These are phyloP conservation scores for Suillus cothurnatus DNA, from an alignment of 768 basidiomycete species.

Conservation along the genomic window DNA sequence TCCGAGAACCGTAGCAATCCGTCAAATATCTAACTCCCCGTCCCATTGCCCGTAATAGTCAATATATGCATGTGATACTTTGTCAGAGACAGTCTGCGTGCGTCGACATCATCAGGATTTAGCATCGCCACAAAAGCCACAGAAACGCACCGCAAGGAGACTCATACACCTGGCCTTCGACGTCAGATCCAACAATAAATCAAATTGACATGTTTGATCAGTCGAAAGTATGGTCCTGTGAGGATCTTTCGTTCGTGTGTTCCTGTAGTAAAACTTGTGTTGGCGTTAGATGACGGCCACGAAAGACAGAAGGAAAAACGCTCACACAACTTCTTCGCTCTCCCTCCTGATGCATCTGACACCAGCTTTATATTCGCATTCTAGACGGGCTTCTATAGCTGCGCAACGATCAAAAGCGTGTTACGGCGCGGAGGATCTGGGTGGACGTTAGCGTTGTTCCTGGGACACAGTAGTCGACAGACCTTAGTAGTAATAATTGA, in stretches of 20 bases:
- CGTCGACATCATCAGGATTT: not conserved
- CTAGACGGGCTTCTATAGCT: constrained; percentile 80
- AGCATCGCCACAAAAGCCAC: not conserved
- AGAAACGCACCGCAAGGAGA: constrained; percentile 71
- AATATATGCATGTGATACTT: constrained; percentile 91
- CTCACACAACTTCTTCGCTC: constrained; percentile 90
- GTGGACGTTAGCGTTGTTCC: not conserved
- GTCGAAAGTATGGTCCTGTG: constrained; percentile 70
- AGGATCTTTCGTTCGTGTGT: constrained; percentile 81
- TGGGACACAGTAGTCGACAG: not conserved
- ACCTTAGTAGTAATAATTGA: constrained; percentile 81
- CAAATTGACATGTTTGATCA: constrained; percentile 88
- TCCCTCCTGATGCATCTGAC: constrained; percentile 86
- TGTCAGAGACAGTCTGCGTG: constrained; percentile 71
- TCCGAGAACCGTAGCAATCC: constrained; percentile 43
- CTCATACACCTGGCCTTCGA: constrained; percentile 95
- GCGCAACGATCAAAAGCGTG: constrained; percentile 92
- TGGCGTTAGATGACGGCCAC: not conserved
- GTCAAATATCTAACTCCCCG: constrained; percentile 71
- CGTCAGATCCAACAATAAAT: constrained; percentile 90
- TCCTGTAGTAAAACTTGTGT: constrained; percentile 82
- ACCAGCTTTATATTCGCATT: constrained; percentile 90
- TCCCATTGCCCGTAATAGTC: constrained; percentile 71
- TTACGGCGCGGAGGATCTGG: constrained; percentile 76
- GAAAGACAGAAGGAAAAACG: constrained; percentile 15